Conservation (phyloP, 371 early-diverging fungal genomes). For the Haplosporangium sp. region DNA sequence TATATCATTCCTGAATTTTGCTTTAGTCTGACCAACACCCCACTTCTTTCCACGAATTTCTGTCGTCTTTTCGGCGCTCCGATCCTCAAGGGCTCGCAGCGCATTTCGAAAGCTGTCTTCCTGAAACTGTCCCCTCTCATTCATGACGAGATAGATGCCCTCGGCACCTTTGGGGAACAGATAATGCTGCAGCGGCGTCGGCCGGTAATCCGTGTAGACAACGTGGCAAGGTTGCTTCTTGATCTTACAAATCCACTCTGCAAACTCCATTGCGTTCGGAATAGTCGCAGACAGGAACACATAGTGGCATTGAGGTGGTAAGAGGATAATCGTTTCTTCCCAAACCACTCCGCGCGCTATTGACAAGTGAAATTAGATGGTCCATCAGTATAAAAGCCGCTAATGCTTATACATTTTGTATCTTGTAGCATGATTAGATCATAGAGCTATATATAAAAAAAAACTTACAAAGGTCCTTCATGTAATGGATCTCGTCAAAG, state of each 20-base stretch:
- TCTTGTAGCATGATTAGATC: too few relatives aligned
- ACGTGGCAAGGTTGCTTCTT: slow-evolving; percentile 98
- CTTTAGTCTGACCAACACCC: too few relatives aligned
- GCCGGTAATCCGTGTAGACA: slow-evolving; percentile 99
- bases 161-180: slow-evolving; percentile 91
- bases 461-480: slow-evolving; percentile 83
- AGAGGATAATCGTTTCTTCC: slow-evolving; percentile 99
- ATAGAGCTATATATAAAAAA: neutral
- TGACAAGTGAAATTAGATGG: neutral
- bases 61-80: too few relatives aligned
- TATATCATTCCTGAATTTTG: too few relatives aligned
- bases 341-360: slow-evolving; percentile 98
- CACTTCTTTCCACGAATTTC: too few relatives aligned
- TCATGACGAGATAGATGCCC: slow-evolving; percentile 93
- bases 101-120: slow-evolving; percentile 95
- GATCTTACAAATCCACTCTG: slow-evolving; percentile 98
- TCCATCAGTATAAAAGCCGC: neutral
- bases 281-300: slow-evolving; percentile 99
- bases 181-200: slow-evolving; percentile 98
- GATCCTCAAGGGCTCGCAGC: slow-evolving; percentile 66
- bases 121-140: slow-evolving; percentile 93
- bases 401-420: neutral
- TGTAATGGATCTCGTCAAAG: slow-evolving; percentile 99
- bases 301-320: slow-evolving; percentile 92
- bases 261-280: slow-evolving; percentile 99